Percentiles rank a stretch among this genome's conserved stretches.
phyloP scores from a whole-genome alignment of 768 basidiomycete genomes.

The Boletus coccyginus region DNA sequence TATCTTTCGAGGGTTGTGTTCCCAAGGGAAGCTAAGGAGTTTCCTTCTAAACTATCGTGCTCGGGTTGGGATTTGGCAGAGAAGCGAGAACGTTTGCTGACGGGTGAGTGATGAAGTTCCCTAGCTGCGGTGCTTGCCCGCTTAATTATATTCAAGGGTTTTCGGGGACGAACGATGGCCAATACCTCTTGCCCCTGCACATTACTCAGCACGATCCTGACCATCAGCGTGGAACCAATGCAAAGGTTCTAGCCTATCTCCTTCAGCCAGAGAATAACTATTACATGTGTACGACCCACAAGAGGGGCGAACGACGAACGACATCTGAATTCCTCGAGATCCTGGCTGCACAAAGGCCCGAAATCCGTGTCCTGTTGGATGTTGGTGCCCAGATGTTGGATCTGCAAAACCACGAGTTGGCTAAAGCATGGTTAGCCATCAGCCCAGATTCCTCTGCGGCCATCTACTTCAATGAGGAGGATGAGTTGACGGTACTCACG shows the following conservation, averaged over 20 bases:
- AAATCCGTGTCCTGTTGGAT: conserved; percentile 50
- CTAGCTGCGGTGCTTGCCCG: background rate
- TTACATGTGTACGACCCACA: conserved; percentile 13
- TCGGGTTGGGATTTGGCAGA: conserved; percentile 39
- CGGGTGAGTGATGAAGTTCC: conserved; percentile 2
- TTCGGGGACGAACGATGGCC: conserved; percentile 40
- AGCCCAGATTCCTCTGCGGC: conserved; percentile 23
- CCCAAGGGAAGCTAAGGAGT: conserved; percentile 37
- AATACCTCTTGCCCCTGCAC: conserved; percentile 36
- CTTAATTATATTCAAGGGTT: conserved; percentile 24
- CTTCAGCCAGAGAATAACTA: conserved; percentile 22
- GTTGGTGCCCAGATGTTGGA: conserved; percentile 60
- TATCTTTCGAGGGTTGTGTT: conserved; percentile 38
- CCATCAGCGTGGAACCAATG: conserved; percentile 42
- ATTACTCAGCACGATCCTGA: conserved; percentile 30
- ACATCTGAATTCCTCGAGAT: conserved; percentile 22
- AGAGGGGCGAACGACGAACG: conserved; percentile 13
- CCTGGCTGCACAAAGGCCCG: conserved; percentile 34
- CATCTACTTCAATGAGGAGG: conserved; percentile 31
- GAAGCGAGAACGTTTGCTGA: conserved; percentile 13
- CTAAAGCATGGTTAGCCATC: conserved; percentile 37
- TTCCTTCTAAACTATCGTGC: conserved; percentile 32
- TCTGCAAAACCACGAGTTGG: conserved; percentile 41
- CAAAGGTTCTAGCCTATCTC: conserved; percentile 33
- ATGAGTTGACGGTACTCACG: conserved; percentile 32